phyloP scores from a whole-genome alignment of 1,139 yeast species.

The Lodderomyces theae region DNA sequence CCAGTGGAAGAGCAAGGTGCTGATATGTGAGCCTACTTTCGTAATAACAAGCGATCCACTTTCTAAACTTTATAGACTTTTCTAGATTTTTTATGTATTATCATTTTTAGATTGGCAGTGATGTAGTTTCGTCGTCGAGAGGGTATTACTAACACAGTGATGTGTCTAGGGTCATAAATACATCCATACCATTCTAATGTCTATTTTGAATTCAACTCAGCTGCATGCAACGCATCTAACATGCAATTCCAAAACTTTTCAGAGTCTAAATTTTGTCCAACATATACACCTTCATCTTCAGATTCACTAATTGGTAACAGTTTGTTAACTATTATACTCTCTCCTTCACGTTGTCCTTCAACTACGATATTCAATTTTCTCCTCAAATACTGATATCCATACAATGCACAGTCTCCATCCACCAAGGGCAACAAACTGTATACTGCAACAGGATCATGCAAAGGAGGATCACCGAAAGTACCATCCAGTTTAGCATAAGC shows the following conservation, averaged over 20 bases:
- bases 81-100: no score
- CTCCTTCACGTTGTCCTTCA: slow-evolving; percentile 34
- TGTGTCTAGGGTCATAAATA: no score
- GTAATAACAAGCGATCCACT: no score
- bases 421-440: slow-evolving; percentile 52
- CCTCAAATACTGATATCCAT: slow-evolving; percentile 30
- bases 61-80: no score
- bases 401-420: slow-evolving; percentile 28
- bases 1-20: slow-evolving; percentile 53
- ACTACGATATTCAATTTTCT: slow-evolving; percentile 24
- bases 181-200: background rate
- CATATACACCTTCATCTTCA: slow-evolving; percentile 41
- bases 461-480: slow-evolving; percentile 62
- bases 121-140: no score
- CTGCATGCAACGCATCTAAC: slow-evolving; percentile 35
- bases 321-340: slow-evolving; percentile 24
- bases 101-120: no score
- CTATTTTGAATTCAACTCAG: slow-evolving; percentile 14
- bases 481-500: slow-evolving; percentile 44
- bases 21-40: slow-evolving; percentile 19
- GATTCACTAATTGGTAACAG: slow-evolving; percentile 26
- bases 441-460: slow-evolving; percentile 80
- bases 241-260: slow-evolving; percentile 54
- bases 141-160: no score
- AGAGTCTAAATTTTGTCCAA: slow-evolving; percentile 45